Base-by-base conservation (phyloP, 768 basidiomycete genomes). In the Boletus pseudopeckii region DNA sequence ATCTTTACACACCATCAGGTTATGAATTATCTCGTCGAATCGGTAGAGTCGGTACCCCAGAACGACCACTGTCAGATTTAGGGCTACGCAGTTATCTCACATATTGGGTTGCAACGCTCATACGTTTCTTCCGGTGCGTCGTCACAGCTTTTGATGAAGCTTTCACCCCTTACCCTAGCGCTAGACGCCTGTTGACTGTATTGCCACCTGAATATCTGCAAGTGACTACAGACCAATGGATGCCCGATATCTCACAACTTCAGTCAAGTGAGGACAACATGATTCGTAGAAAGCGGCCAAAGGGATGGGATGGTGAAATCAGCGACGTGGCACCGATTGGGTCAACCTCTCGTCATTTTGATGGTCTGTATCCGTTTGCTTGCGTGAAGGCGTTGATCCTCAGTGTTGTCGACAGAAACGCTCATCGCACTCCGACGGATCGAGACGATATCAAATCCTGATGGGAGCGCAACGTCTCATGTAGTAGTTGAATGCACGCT, bases 11-110 rank as follows among this genome's bases (percentile, higher is more conserved):
- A 2, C 43, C 46, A 17, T 36, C 33, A 98, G 95, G 95, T 70
- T 99, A 99, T 64, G 92, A 96, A 67, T 77, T 98, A 7, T 97
- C 92, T 18, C 81, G 89, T 41, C 80, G 85, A 48, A 78, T 81
- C 11, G 85, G 86, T 2, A 90, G 86, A 63, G 77, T 90, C 7
- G 94, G 94, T 17, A 93, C 92, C 2, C 97, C 97, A 1, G 97
- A 99, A 73, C 83, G 96, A 9, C 97, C 97, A 1, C 76, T 99
- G 5, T 97, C 94, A 0, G 93, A 94, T 57, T 83, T 98, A 15
- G 97, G 97, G 7, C 77, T 95, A 11, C 82, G 90, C 50, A 89
- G 92, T 53, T 99, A 98, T 72, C 82, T 92, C 32, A 81, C 90
- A 8, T 93, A 86, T 66, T 95, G 92, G 92, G 83, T 90, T 3